A percentile compares a stretch with the other conserved stretches of the same genome.
These are phyloP conservation scores for Cryphonectria japonica DNA, from an alignment of 2,329 filamentous ascomycete genomes.

Conservation along the genomic window DNA sequence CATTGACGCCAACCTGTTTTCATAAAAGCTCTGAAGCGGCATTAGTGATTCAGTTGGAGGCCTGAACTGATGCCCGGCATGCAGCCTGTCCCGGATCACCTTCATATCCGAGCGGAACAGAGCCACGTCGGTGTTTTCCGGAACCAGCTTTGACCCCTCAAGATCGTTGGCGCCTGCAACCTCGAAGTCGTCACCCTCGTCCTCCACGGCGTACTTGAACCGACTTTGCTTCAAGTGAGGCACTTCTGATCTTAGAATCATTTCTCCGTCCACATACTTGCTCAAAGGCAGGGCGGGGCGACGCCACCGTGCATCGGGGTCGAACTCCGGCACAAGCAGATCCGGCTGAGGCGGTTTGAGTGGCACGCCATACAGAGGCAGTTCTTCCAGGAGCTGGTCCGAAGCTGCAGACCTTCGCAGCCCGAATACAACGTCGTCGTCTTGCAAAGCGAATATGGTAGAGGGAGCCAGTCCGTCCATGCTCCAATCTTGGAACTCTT, in stretches of 20 bases:
- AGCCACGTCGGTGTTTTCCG: conserved; percentile 77
- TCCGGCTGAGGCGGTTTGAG: conserved; percentile 63
- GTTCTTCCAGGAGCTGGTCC: conserved; percentile 76
- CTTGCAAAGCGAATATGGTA: conserved; percentile 80
- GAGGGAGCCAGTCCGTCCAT: conserved; percentile 66
- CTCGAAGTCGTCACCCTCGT: conserved; percentile 57
- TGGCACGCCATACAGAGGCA: conserved; percentile 77
- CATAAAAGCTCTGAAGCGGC: conserved; percentile 89
- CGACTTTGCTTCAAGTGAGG: conserved; percentile 77
- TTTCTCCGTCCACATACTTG: conserved; percentile 82
- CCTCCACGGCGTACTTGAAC: conserved; percentile 79
- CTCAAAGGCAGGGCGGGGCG: conserved; percentile 81
- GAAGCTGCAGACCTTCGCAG: conserved; percentile 74
- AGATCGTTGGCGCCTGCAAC: conserved; percentile 42
- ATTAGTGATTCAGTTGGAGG: conserved; percentile 90
- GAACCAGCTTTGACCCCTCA: conserved; percentile 54
- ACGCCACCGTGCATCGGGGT: conserved; percentile 74
- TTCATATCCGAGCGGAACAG: conserved; percentile 91
- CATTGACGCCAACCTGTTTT: conserved; percentile 82
- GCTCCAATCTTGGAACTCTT: conserved; percentile 39
- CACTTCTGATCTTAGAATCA: conserved; percentile 68
- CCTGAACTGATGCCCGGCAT: conserved; percentile 89
- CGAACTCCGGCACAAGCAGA: conserved; percentile 58
- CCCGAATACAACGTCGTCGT: conserved; percentile 80
- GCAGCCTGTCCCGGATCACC: conserved; percentile 83